Base-by-base conservation (phyloP, 2,329 filamentous ascomycete species). In the Onygenales sp. region DNA sequence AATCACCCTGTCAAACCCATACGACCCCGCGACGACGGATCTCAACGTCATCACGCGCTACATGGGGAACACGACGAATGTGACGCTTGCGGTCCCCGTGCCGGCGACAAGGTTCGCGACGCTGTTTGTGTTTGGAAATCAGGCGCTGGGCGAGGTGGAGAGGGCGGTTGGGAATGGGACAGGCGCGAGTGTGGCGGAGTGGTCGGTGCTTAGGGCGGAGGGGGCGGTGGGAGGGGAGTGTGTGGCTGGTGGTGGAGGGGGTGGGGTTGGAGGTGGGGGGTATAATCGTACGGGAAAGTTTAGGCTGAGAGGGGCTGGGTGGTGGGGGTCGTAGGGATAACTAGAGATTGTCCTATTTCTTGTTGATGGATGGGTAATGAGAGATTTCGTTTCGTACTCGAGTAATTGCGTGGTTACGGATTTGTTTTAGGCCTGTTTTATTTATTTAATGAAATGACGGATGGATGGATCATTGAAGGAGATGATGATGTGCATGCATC, bases 181-280 rank as follows among this genome's bases (percentile, higher is more conserved):
- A 4, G 74, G 74, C 3, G 73, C 73, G 4, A 76, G 69, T 4
- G 72, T 77, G 7, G 73, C 73, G 1, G 74, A 76, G 55, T 77
- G 72, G 70, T 71, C 67, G 8, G 73, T 77, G 53, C 58, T 77
- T 49, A 66, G 59, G 13, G 57, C 49, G 27, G 39, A 52, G 11
- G 36, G 33, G 37, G 27, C 31, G 8, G 3, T 7, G 13, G 14
- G n/a, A 13, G 39, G 49, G 9, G 9, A 34, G 9, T 45, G 40
- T 14, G 7, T 4, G 7, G 27, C 4, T 51, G 40, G 40, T 9
- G 17, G 17, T 14, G 6, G 14, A 39, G 36, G 31, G 14, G 33
- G 11, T 11, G 9, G 34, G 14, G 6, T 11, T 49, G 36, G 31
- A 8, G 33, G 21, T 27, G 21, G 21, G 21, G 21, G 21, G 21